Evolutionary conservation across 208 protist species (phyloP), one percentile per base, ranked within the genome.

Genomic region (Crithidia mellificae): DNA sequence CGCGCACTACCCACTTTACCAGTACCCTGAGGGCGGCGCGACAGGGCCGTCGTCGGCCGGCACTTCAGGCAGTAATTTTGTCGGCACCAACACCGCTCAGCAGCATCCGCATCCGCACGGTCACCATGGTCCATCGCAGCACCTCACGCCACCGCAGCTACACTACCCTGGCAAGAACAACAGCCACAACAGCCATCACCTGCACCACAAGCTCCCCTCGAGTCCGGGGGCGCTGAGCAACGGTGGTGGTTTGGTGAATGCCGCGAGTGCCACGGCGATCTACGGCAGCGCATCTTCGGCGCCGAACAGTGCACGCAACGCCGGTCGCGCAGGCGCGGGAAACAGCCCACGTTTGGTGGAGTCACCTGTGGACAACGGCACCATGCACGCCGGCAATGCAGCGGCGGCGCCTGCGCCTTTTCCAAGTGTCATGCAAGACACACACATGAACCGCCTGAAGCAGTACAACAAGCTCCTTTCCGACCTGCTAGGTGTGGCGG

Each of bases 401-500:
- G 38, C n/a, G 19, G 29, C 43, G 0, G 27, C 34, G 32, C 47
- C 24, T 19, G 32, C 71, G 11, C 36, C 43, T 3, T 6, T 36
- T 14, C 24, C 54, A 14, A 24, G 20, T 27, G 57, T 47, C 12
- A 14, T 47, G 38, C 70, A 69, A 56, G 34, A 59, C 29, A 68
- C 70, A 1, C 70, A 71, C 39, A 65, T 68, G 61, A 78, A 75
- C 24, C 61, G 63, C 12, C 41, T 73, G 27, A 73, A 78, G 53
- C 72, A 65, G 39, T 81, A 79, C 55, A 77, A 59, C 39, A 68
- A 79, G 24, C 64, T 67, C 0, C 59, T 87, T 11, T 68, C 55
- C 46, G 68, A 87, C 44, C 46, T 83, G 46, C 71, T 87, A 27
- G 71, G 78, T 22, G 66, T 70, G 4, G 67, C 68, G 14, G 80